Evolutionary conservation across 345 rosid genomes (phyloP), one percentile per base, ranked within the genome.

Genomic region (Hibiscus syriacus): DNA sequence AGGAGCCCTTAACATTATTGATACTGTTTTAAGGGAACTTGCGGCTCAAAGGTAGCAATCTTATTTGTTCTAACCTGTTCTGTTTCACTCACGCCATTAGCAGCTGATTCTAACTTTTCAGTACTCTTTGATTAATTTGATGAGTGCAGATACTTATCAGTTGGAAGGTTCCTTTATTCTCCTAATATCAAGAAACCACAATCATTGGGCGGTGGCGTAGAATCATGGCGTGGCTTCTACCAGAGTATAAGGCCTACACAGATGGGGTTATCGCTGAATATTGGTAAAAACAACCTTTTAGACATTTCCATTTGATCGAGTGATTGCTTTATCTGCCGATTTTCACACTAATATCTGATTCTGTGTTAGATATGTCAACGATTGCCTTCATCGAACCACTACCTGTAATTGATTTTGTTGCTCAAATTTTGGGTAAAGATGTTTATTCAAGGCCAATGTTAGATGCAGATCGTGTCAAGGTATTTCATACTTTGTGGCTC

Each of bases 211-310:
- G 81, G 75, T n/a, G 81, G 80, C 30, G 55, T 78, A 36, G 81
- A 81, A 54, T 66, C 75, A 48, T 81, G 84, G 81, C 75, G 80
- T 14, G 84, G 84, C 14, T 78, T 78, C 70, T 78, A 81, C 66
- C 81, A 81, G 68, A 81, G 81, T 36, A 75, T 81, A 63, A 70
- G 84, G 22, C 81, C 81, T 11, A 81, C 84, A 17, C 81, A 81
- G 72, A 78, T 81, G 81, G 81, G 81, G 52, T 50, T 81, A 53
- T 78, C 84, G 17, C 72, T 81, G 41, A 81, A 81, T 53, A 78
- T 81, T 46, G 84, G 84, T 80, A 46, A 17, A 11, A 53, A 26
- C 38, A 54, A 22, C 69, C 49, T 46, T 2, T 45, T 32, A 26
- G 38, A 8, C 4, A 23, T 19, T 14, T 36, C 59, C 27, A 8